phyloP scores from a whole-genome alignment of 305 asterid genomes.

The Ajuga reptans region DNA sequence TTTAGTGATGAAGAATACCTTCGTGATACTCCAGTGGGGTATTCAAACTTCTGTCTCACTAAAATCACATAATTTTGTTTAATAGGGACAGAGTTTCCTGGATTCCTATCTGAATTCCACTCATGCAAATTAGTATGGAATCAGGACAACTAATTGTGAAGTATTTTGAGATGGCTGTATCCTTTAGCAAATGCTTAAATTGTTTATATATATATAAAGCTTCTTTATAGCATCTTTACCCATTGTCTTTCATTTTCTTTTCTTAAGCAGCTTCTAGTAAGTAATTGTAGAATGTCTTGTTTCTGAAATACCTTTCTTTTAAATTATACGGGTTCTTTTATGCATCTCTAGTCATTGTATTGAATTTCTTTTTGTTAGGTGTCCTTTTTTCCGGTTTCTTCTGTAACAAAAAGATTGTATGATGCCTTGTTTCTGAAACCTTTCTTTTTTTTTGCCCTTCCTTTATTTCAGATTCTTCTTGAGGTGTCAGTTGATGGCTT shows the following conservation, averaged over 20 bases:
- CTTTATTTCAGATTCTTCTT: constrained; percentile 57
- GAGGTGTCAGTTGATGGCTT: constrained; percentile 57
- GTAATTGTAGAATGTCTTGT: background rate
- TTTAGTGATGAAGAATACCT: background rate
- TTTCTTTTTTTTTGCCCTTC: background rate
- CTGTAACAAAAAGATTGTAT: background rate
- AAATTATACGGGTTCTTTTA: background rate
- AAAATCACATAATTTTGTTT: background rate
- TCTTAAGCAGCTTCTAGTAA: background rate
- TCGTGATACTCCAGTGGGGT: background rate
- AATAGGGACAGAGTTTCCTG: background rate
- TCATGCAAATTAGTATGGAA: background rate
- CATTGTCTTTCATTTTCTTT: background rate
- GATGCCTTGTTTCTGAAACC: constrained; percentile 2
- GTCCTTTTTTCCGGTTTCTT: background rate
- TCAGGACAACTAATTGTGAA: background rate
- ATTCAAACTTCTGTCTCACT: background rate
- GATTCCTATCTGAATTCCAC: background rate
- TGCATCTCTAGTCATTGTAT: background rate
- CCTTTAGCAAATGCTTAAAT: background rate
- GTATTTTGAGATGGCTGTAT: background rate
- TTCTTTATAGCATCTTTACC: background rate
- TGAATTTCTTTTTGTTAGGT: background rate
- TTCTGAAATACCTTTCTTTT: background rate
- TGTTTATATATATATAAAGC: background rate